A percentile compares a stretch with the other conserved stretches of the same genome.
These are phyloP conservation scores for Asclepias syriaca DNA, from an alignment of 257 asterid genomes.

Conservation along the genomic window DNA sequence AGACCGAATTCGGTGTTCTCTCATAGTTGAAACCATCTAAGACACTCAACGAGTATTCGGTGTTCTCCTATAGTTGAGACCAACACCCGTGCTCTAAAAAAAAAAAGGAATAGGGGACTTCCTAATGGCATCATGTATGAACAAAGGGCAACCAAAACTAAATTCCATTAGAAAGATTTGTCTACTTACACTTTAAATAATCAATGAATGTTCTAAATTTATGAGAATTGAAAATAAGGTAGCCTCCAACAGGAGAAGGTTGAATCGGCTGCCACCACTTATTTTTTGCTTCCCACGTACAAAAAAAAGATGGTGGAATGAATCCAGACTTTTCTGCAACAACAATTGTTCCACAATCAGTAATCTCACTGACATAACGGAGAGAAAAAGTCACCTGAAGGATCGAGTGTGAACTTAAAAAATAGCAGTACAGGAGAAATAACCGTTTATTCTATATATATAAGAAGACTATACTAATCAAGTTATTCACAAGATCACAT, in stretches of 20 bases:
- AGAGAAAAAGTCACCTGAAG: neutral
- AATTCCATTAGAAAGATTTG: neutral
- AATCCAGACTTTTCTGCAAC: neutral
- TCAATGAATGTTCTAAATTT: slow-evolving; percentile 16
- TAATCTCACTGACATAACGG: neutral
- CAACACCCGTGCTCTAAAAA: no score
- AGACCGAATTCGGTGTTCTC: no score
- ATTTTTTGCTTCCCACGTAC: neutral
- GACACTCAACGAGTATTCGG: no score
- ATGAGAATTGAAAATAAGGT: neutral
- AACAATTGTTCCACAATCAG: neutral
- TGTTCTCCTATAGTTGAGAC: no score
- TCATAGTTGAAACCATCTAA: no score
- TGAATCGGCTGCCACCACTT: neutral
- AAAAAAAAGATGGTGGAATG: neutral
- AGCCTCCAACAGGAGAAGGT: neutral
- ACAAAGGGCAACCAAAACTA: neutral
- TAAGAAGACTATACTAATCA: neutral
- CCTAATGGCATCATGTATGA: no score
- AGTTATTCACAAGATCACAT: neutral
- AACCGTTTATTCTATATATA: neutral
- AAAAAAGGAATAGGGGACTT: no score
- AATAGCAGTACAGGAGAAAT: neutral
- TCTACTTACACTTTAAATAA: slow-evolving; percentile 5
- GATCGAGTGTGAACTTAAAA: neutral